Base-by-base conservation (phyloP, 1,139 yeast species). In the Lodderomyces pseudojiufengensis region DNA sequence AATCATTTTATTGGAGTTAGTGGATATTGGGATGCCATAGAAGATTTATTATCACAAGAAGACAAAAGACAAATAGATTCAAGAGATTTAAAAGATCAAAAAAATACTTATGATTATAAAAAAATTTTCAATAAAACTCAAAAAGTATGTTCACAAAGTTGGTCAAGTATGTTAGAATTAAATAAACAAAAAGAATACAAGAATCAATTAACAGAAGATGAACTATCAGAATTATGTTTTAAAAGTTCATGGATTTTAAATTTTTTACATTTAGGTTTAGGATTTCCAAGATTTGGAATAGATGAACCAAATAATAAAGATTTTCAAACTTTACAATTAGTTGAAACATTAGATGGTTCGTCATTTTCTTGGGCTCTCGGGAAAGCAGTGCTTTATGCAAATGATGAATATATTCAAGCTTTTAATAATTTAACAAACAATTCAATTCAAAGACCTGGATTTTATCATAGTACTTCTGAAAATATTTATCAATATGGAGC, bases 321-420 rank as follows among this genome's bases (percentile, higher is more conserved):
- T 27, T 65, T 59, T 52, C 65, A 74, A 37, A 68, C 84, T 0
- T 70, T 85, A 40, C 77, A 74, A 41, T 65, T 84, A 14, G 78
- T 80, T 13, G 84, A 82, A 42, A 66, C 71, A 36, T 63, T 84
- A 33, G 77, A 77, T 28, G 87, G 85, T 0, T 65, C 76, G 1
- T 78, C 80, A 27, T 81, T 84, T 42, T 76, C 92, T 1, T 86
- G 95, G 95, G 84, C 95, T 1, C 60, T 85, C 32, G 95, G 95
- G 2, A 66, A 90, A 36, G 95, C 94, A 3, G 56, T 85, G 4
- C 55, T 86, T 20, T 85, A 85, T 51, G 65, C 73, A 31, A 69
- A 65, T 44, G 74, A 67, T 42, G 74, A 67, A 43, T 68, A 65
- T 38, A 52, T 59, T 9, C 68, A 63, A 39, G 71, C 73, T 2